Conservation (phyloP, 2,329 filamentous ascomycete species). For the Chrysosporium keratinophilum region DNA sequence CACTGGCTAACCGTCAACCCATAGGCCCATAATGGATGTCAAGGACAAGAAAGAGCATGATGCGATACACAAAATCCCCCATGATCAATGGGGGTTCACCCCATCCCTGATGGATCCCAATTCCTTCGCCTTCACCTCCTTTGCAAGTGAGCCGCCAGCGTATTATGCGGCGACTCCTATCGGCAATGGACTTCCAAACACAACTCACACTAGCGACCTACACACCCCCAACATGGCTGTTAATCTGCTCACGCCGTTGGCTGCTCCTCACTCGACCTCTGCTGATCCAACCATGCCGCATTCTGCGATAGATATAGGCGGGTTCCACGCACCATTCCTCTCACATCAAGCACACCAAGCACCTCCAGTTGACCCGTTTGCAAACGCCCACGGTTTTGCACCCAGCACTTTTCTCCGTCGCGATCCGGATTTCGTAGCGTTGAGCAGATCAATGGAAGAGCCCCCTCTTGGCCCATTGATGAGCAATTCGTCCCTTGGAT, state of each 20-base stretch:
- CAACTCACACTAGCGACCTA: slow-evolving; percentile 73
- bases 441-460: slow-evolving; percentile 58
- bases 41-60: slow-evolving; percentile 3
- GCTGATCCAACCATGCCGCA: slow-evolving; percentile 30
- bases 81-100: slow-evolving; percentile 74
- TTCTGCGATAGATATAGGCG: slow-evolving; percentile 53
- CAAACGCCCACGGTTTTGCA: slow-evolving; percentile 52
- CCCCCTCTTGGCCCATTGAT: slow-evolving; percentile 50
- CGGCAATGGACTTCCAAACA: slow-evolving; percentile 44
- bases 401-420: slow-evolving; percentile 65
- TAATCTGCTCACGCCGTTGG: slow-evolving; percentile 57
- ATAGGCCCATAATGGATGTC: slow-evolving; percentile 6
- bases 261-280: slow-evolving; percentile 60
- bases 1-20: not conserved
- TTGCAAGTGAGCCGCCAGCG: slow-evolving; percentile 67
- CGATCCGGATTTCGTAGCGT: slow-evolving; percentile 66
- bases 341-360: slow-evolving; percentile 46
- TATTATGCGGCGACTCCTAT: slow-evolving; percentile 85
- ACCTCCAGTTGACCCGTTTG: slow-evolving; percentile 58
- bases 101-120: slow-evolving; percentile 80
- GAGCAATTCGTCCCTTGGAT: slow-evolving; percentile 14
- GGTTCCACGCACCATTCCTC: slow-evolving; percentile 50
- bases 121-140: slow-evolving; percentile 67
- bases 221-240: slow-evolving; percentile 70
- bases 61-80: slow-evolving; percentile 65